Evolutionary conservation across 2,329 filamentous ascomycete species (phyloP).

Genomic region (Acrocalymma vagum): DNA sequence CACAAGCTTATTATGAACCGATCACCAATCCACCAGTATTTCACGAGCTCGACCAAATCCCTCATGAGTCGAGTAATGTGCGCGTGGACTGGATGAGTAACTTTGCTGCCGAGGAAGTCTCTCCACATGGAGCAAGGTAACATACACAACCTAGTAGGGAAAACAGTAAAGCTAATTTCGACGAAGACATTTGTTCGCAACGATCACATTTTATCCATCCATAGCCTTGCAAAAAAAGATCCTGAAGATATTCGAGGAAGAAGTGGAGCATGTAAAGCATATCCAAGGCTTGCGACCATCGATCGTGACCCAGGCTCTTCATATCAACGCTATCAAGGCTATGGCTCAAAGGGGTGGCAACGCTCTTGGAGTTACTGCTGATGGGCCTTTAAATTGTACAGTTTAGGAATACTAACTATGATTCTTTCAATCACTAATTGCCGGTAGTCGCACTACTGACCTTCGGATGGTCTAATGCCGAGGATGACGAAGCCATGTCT

Average conservation of each 20-base stretch:
- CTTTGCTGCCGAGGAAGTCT: too few relatives aligned
- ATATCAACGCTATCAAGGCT: conserved; percentile 4
- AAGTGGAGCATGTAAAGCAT: conserved; percentile 9
- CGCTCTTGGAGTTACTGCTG: conserved; percentile 13
- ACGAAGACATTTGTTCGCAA: neutral
- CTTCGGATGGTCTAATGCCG: conserved; percentile 11
- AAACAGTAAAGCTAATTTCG: neutral
- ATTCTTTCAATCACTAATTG: too few relatives aligned
- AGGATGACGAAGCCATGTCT: conserved; percentile 13
- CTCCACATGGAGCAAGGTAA: too few relatives aligned
- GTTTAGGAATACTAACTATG: too few relatives aligned
- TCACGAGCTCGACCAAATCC: too few relatives aligned
- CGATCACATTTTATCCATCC: neutral
- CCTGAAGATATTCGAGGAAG: conserved; percentile 3
- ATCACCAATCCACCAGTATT: too few relatives aligned
- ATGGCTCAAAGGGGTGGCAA: conserved; percentile 15
- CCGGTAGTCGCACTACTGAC: conserved; percentile 9
- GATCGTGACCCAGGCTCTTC: conserved; percentile 10
- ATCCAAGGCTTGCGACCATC: neutral
- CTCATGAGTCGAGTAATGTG: too few relatives aligned
- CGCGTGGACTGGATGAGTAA: too few relatives aligned
- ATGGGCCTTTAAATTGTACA: conserved; percentile 6
- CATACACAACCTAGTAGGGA: neutral
- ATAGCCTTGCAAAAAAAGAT: neutral
- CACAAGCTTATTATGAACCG: too few relatives aligned